Evolutionary conservation across 1,284 basidiomycete genomes (phyloP), one percentile per base, ranked within the genome.

Genomic region (Agaricales sp.): DNA sequence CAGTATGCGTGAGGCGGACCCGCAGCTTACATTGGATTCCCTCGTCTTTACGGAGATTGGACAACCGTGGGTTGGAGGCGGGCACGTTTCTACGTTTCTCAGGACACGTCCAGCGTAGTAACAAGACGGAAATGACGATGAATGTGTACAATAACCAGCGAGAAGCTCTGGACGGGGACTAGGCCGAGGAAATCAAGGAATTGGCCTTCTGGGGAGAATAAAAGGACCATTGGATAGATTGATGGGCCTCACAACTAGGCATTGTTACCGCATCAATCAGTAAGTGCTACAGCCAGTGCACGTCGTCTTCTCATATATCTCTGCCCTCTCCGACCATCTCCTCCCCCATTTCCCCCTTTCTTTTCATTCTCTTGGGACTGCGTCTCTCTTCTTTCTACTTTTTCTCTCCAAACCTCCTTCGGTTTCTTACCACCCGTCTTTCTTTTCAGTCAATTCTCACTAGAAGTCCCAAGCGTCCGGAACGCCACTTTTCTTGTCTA

Each of bases 401-500:
- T 50, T 53, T 56, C 53, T 55, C 48, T 52, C 47, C 52, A 51
- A 44, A 50, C 53, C 23, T 55, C 57, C 53, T 30, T 56, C 59
- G 61, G 56, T 61, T 55, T 59, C 58, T 54, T 53, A 53, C 35
- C 58, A 22, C 50, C 54, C 50, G 62, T 55, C 50, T 51, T 44
- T 52, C 52, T 49, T 51, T 44, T 52, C 22, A 37, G 53, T 50
- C 43, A 43, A 11, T 55, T 55, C 43, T 57, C 55, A 50, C 52
- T 55, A n/a, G n/a, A n/a, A n/a, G n/a, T n/a, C n/a, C 47, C 52
- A 55, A 51, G 73, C 73, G 72, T 73, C 73, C 56, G 70, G 71
- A 62, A 72, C 71, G 70, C 68, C 56, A 30, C 43, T 52, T 16
- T 30, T 18, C 39, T 45, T n/a, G 45, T 41, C 16, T 16, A 21